Evolutionary conservation across 2,329 filamentous ascomycete species (phyloP).

Genomic region (Grosmannia clavigera): DNA sequence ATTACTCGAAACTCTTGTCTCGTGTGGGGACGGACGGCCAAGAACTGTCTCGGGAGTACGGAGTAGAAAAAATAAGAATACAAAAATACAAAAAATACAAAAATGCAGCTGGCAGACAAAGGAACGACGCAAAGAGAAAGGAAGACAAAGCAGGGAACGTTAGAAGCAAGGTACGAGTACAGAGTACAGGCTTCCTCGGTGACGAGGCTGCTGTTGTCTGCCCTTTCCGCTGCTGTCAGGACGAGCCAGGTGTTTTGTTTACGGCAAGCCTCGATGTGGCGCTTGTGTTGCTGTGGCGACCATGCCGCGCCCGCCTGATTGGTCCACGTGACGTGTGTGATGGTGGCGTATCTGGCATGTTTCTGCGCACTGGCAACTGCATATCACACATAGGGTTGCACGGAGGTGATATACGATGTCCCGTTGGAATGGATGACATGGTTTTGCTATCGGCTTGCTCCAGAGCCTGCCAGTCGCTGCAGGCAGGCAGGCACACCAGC

Average conservation of each 20-base stretch:
- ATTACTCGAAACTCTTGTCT: no score
- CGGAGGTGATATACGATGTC: no score
- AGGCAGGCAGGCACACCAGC: no score
- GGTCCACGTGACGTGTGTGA: constrained; percentile 3
- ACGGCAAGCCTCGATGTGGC: neutral
- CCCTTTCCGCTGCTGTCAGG: neutral
- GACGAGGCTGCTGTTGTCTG: no score
- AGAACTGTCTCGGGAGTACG: neutral
- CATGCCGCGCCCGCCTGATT: neutral
- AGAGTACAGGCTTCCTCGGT: no score
- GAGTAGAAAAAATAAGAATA: neutral
- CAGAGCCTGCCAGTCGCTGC: neutral
- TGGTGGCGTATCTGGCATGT: neutral
- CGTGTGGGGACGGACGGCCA: no score
- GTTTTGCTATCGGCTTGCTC: neutral
- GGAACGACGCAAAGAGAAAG: neutral
- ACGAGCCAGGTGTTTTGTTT: neutral
- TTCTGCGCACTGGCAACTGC: neutral
- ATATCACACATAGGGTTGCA: no score
- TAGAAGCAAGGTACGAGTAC: no score
- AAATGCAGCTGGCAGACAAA: neutral
- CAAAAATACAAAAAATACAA: no score
- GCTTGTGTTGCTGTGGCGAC: constrained; percentile 9
- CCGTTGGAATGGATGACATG: no score
- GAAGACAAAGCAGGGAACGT: neutral